Conservation (phyloP, 768 basidiomycete genomes). For the Saitozyma podzolica region DNA sequence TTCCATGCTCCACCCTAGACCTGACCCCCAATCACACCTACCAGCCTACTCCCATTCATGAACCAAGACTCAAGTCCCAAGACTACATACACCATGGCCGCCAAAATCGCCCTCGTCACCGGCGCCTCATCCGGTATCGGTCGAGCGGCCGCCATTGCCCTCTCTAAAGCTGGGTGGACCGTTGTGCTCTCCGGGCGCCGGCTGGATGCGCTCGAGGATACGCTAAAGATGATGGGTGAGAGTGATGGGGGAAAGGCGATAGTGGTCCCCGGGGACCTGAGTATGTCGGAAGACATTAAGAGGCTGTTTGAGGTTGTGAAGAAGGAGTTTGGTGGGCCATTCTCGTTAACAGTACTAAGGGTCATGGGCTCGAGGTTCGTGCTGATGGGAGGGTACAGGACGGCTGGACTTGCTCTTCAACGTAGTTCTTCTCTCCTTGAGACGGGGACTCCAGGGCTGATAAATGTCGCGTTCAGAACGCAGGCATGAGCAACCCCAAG, state of each 20-base stretch:
- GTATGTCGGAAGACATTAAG: conserved; percentile 63
- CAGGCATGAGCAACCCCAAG: conserved; percentile 61
- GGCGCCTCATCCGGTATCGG: conserved; percentile 76
- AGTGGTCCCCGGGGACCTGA: conserved; percentile 65
- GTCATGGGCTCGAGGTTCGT: neutral
- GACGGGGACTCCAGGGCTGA: neutral
- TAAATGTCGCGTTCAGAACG: conserved; percentile 60
- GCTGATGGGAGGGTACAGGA: conserved; percentile 39
- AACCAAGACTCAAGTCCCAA: no score
- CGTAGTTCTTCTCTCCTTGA: conserved; percentile 53
- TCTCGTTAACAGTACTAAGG: no score
- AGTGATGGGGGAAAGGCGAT: conserved; percentile 51
- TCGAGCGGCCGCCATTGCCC: conserved; percentile 64
- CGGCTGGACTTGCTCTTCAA: conserved; percentile 71
- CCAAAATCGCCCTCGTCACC: conserved; percentile 70
- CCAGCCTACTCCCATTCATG: no score
- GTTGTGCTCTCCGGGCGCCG: conserved; percentile 68
- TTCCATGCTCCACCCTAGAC: no score
- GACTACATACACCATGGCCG: conserved; percentile 2
- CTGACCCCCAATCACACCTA: no score
- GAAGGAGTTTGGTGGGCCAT: conserved; percentile 58
- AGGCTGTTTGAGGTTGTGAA: conserved; percentile 61
- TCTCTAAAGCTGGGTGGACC: conserved; percentile 69
- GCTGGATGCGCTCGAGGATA: conserved; percentile 61
- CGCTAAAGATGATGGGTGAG: conserved; percentile 45